Evolutionary conservation across 345 rosid species (phyloP).

Genomic region (Xanthoceras sorbifolium): DNA sequence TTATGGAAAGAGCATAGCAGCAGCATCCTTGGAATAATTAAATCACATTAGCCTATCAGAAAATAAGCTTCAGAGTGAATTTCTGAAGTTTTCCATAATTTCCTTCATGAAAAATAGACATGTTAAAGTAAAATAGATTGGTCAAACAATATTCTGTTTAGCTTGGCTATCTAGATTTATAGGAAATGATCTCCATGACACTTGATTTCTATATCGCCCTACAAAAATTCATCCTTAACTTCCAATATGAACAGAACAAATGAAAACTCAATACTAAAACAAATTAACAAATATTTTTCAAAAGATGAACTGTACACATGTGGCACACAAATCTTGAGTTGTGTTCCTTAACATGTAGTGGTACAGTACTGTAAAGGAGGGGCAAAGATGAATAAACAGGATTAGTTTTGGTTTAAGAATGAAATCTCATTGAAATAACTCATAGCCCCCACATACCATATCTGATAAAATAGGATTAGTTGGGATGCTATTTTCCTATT

Average conservation of each 20-base stretch:
- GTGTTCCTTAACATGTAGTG: neutral
- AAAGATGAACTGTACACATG: neutral
- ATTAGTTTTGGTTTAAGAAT: neutral
- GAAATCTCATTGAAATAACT: neutral
- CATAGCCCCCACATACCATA: neutral
- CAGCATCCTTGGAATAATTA: neutral
- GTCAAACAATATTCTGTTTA: neutral
- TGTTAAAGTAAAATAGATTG: neutral
- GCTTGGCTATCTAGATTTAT: neutral
- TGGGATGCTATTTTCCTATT: neutral
- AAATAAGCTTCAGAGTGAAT: neutral
- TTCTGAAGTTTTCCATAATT: neutral
- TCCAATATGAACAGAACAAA: neutral
- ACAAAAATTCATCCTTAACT: neutral
- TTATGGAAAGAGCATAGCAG: neutral
- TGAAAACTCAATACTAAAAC: neutral
- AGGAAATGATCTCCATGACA: neutral
- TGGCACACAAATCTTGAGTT: neutral
- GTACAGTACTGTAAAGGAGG: neutral
- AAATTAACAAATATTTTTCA: neutral
- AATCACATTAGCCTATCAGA: neutral
- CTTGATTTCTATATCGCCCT: neutral
- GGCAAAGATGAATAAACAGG: neutral
- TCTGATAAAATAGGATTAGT: neutral
- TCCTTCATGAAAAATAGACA: neutral